Base-by-base conservation (phyloP, 2,329 filamentous ascomycete species). In the Exophiala lecanii-corni region DNA sequence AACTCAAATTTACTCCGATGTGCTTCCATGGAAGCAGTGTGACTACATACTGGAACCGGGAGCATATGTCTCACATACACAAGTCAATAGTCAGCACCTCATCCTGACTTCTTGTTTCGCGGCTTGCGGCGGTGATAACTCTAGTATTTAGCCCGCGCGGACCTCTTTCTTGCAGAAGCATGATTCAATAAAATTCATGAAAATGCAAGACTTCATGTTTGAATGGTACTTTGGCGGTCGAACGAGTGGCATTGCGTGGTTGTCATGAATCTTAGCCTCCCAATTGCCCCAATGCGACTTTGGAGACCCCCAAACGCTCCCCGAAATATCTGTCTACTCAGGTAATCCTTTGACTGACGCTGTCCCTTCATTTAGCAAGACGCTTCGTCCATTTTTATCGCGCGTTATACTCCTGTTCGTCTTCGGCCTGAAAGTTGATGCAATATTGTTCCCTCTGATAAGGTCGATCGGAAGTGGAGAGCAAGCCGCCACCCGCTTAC, bases 131-230 rank as follows among this genome's bases (percentile, higher is more conserved):
- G 42, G 43, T 38, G 40, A 40, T 47, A 42, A 42, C 45, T 44
- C 31, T 30, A 26, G 36, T 15, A 36, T 17, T 36, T 36, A 28
- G 43, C 36, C 16, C 39, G 42, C 45, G 41, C 45, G 36, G 38
- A 26, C 33, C 39, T 37, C n/a, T 31, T 46, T 44, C 35, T 36
- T 32, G 41, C 45, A 51, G 39, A 26, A 46, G 32, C 49, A 49
- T 49, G 49, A 51, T 41, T 38, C 43, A 49, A 49, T 43, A 46
- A 45, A n/a, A 46, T 49, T 47, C 49, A 48, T 49, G 45, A 44
- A 45, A 39, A 43, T 40, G 33, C 33, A 35, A n/a, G n/a, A 32
- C 5, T 13, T 32, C 30, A 13, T 28, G n/a, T n/a, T n/a, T n/a
- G n/a, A n/a, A n/a, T n/a, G n/a, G n/a, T n/a, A n/a, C n/a, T n/a